Conservation (phyloP, 1,139 yeast genomes). For the Ogataea hybrid region DNA sequence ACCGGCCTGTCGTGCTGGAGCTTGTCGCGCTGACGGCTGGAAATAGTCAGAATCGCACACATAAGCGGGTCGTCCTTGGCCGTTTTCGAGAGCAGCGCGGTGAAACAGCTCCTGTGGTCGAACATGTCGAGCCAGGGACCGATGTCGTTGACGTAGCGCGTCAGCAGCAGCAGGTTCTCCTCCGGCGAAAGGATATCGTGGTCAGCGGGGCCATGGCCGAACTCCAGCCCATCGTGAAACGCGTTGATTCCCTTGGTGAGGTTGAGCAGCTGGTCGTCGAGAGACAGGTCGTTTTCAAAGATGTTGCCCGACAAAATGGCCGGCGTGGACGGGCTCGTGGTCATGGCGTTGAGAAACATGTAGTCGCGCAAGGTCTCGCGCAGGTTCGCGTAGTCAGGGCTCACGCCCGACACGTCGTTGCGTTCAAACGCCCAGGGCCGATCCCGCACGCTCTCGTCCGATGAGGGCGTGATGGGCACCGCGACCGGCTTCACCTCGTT, state of each 20-base stretch:
- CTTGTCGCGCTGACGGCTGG: constrained; percentile 21
- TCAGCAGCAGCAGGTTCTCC: constrained; percentile 14
- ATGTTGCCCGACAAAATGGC: constrained; percentile 4
- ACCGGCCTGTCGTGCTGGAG: constrained; percentile 15
- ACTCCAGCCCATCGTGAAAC: constrained; percentile 10
- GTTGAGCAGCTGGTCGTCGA: constrained; percentile 12
- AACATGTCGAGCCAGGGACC: constrained; percentile 25
- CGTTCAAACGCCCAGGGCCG: constrained; percentile 4
- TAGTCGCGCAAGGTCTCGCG: constrained; percentile 27
- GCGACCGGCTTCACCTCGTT: constrained; percentile 10
- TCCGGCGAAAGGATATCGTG: constrained; percentile 13
- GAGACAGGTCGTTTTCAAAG: constrained; percentile 6
- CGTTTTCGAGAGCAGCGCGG: constrained; percentile 19
- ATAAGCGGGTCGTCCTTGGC: constrained; percentile 23
- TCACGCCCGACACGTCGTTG: neutral
- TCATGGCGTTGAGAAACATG: constrained; percentile 25
- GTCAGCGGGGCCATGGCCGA: neutral
- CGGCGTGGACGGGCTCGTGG: constrained; percentile 17
- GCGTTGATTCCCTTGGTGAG: constrained; percentile 13
- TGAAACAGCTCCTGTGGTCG: constrained; percentile 21
- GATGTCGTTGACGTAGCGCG: constrained; percentile 20
- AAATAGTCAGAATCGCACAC: constrained; percentile 23
- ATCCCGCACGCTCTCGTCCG: constrained; percentile 3
- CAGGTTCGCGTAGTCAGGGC: constrained; percentile 15
- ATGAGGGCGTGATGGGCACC: constrained; percentile 8